Base-by-base conservation (phyloP, 2,329 filamentous ascomycete genomes). In the Arthrinium puccinioides region DNA sequence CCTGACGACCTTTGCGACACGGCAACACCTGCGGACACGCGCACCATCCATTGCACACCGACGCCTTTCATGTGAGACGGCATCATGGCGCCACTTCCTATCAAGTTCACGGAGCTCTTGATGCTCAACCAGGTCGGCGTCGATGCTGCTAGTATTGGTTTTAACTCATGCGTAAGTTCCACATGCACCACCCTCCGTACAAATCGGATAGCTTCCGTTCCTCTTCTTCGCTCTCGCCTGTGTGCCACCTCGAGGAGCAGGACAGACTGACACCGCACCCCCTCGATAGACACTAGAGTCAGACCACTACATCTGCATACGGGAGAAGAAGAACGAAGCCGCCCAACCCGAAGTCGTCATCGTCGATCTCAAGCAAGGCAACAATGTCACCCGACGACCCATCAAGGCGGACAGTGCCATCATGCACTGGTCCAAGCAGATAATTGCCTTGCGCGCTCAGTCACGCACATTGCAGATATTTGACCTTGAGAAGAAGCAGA, bases 391-490 rank as follows among this genome's bases (percentile, higher is more conserved):
- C 53, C 84, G 86, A 56, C 80, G 90, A 60, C 87, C 90, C 33
- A 98, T 98, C 72, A 97, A 95, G 73, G 92, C 92, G 57, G 92
- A 98, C 69, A 97, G 89, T 78, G 92, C 94, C 54, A 95, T 98
- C 61, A 97, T 98, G 92, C 92, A 98, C 77, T 95, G 87, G 87
- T 83, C 76, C 53, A 86, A 84, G 61, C 87, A 95, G 63, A 87
- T 98, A 61, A 97, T 98, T 57, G 92, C 94, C 45, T 77, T 98
- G 51, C 95, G 94, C 69, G 90, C 92, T 33, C 87, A 96, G 63
- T 84, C 84, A 46, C 79, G 88, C 59, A 98, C 92, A 49, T 77
- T 98, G 44, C 94, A 98, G 70, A 94, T 98, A 61, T 98, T 98
- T 66, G 90, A 98, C 62, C 76, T 98, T 43, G 82, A 80, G 52